A percentile compares a stretch with the other conserved stretches of the same genome.
These are phyloP conservation scores for Chlorella variabilis DNA, from an alignment of 163 green algal species.

Conservation along the genomic window DNA sequence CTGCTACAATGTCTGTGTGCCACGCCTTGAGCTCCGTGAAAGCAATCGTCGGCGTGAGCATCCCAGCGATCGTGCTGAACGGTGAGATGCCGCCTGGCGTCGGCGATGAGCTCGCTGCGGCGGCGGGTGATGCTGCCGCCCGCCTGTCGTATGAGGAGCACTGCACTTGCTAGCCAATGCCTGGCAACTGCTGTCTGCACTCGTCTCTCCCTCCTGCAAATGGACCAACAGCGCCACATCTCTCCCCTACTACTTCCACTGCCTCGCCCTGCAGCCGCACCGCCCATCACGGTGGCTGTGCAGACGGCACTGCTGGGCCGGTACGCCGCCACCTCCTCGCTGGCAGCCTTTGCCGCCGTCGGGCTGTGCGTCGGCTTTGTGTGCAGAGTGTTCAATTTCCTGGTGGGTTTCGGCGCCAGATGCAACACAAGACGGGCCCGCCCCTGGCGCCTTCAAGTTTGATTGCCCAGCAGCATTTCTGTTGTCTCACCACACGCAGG, in stretches of 20 bases:
- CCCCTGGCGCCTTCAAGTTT: too few species aligned
- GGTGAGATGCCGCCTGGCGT: neutral
- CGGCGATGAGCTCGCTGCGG: neutral
- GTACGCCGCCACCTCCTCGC: slow-evolving; percentile 19
- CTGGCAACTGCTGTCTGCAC: too few species aligned
- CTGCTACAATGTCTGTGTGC: too few species aligned
- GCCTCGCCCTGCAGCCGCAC: slow-evolving; percentile 39
- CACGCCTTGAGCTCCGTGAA: neutral
- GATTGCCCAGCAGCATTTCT: too few species aligned
- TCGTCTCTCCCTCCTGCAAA: too few species aligned
- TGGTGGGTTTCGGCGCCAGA: too few species aligned
- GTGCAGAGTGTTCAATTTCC: slow-evolving; percentile 52
- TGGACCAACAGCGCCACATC: too few species aligned
- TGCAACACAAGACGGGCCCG: too few species aligned
- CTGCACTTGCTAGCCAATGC: too few species aligned
- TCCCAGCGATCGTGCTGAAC: slow-evolving; percentile 8
- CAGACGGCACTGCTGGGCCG: slow-evolving; percentile 57
- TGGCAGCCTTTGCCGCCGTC: slow-evolving; percentile 55
- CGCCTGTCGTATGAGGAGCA: too few species aligned
- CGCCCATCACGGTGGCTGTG: slow-evolving; percentile 44
- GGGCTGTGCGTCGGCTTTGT: slow-evolving; percentile 39
- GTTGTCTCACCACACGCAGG: neutral
- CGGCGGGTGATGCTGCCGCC: neutral
- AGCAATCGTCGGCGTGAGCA: neutral
- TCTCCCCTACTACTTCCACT: too few species aligned